A percentile compares a stretch with the other conserved stretches of the same genome.
These are phyloP conservation scores for Ligustrum vulgare DNA, from an alignment of 257 asterid genomes.

Conservation along the genomic window DNA sequence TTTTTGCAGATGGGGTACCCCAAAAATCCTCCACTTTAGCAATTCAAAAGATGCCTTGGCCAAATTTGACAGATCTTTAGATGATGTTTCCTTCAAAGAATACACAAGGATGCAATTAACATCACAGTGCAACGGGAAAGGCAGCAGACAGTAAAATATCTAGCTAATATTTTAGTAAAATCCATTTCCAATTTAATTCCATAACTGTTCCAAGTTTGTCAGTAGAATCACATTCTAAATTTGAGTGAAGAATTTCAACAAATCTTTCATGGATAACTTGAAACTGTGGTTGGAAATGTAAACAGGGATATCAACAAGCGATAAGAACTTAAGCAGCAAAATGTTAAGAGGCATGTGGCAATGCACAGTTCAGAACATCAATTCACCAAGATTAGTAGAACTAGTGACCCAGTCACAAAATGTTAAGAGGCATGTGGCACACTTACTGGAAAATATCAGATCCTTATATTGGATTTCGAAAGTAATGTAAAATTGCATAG, in stretches of 20 bases:
- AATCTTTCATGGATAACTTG: background rate
- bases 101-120: conserved; percentile 19
- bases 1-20: conserved; percentile 65
- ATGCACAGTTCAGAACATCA: background rate
- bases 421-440: too few species aligned
- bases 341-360: background rate
- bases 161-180: conserved; percentile 3
- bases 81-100: conserved; percentile 78
- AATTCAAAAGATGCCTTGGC: conserved; percentile 92
- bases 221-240: background rate
- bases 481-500: background rate
- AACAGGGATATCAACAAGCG: background rate
- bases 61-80: conserved; percentile 82
- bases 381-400: background rate
- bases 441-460: background rate
- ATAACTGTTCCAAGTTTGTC: background rate
- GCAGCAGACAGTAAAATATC: background rate
- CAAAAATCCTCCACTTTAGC: conserved; percentile 79
- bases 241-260: background rate
- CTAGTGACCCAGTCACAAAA: background rate
- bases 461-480: background rate
- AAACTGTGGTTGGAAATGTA: background rate
- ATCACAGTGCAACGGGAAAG: conserved; percentile 6
- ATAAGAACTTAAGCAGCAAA: background rate
- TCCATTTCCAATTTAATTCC: background rate